Conservation (phyloP, 2,329 filamentous ascomycete species). For the Orbilia oligospora region DNA sequence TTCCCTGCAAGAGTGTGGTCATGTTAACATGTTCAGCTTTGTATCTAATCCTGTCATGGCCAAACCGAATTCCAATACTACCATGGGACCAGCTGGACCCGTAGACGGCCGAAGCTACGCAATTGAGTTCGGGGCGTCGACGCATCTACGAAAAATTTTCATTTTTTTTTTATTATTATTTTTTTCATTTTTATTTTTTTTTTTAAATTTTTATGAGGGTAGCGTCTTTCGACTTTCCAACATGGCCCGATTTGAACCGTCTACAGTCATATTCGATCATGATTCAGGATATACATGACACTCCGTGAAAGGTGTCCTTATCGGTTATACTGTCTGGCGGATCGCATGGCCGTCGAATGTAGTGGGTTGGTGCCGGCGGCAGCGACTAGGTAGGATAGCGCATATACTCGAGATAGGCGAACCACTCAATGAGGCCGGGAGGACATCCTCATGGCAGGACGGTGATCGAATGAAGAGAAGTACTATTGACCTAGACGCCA, state of each 20-base stretch:
- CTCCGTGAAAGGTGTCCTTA: slow-evolving; percentile 59
- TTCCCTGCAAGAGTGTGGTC: slow-evolving; percentile 24
- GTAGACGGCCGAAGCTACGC: slow-evolving; percentile 25
- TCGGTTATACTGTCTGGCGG: slow-evolving; percentile 53
- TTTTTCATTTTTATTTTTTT: too few relatives aligned
- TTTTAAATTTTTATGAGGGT: slow-evolving; percentile 5
- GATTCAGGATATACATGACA: slow-evolving; percentile 50
- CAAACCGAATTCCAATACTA: not conserved
- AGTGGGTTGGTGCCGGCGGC: slow-evolving; percentile 59
- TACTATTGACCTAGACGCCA: slow-evolving; percentile 42
- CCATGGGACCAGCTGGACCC: not conserved
- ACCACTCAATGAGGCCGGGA: slow-evolving; percentile 34
- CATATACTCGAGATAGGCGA: slow-evolving; percentile 52
- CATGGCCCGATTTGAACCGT: slow-evolving; percentile 39
- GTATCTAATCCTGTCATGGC: slow-evolving; percentile 5
- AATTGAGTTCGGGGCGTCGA: slow-evolving; percentile 29
- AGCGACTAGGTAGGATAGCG: slow-evolving; percentile 49
- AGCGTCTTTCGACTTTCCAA: slow-evolving; percentile 9
- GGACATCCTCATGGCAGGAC: slow-evolving; percentile 39
- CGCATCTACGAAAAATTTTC: slow-evolving; percentile 35
- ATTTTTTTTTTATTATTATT: too few relatives aligned
- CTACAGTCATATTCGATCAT: slow-evolving; percentile 33
- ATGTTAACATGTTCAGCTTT: slow-evolving; percentile 47
- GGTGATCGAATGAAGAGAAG: slow-evolving; percentile 31
- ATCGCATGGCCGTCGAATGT: slow-evolving; percentile 54